Conservation (phyloP, 768 basidiomycete genomes). For the Tephrocybe rancida region DNA sequence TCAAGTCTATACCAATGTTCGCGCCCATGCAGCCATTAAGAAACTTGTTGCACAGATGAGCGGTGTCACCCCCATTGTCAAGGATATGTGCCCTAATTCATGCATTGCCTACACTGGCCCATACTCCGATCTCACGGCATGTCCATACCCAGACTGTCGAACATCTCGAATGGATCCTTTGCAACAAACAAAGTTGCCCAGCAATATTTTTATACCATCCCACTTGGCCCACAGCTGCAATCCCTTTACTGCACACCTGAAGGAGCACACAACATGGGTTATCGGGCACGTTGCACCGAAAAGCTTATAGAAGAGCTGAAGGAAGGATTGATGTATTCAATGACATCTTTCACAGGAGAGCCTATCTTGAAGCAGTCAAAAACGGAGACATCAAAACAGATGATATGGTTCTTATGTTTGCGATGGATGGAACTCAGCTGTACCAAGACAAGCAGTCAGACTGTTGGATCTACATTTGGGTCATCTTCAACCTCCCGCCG, state of each 20-base stretch:
- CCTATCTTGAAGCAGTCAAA: slow-evolving; percentile 26
- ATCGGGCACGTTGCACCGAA: slow-evolving; percentile 23
- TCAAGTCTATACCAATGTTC: not conserved
- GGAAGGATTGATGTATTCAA: slow-evolving; percentile 17
- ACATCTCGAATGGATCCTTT: too few species aligned
- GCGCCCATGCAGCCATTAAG: slow-evolving; percentile 4
- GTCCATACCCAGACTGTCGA: slow-evolving; percentile 11
- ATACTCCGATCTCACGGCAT: slow-evolving; percentile 22
- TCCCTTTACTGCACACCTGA: slow-evolving; percentile 25
- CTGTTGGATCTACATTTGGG: slow-evolving; percentile 3
- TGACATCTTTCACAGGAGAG: slow-evolving; percentile 31
- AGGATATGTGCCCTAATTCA: slow-evolving; percentile 41
- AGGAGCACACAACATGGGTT: slow-evolving; percentile 25
- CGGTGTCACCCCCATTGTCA: slow-evolving; percentile 29
- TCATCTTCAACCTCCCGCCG: not conserved
- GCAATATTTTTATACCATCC: slow-evolving; percentile 38
- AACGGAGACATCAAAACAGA: slow-evolving; percentile 24
- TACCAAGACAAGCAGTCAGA: not conserved
- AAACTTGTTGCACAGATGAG: slow-evolving; percentile 20
- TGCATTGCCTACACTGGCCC: slow-evolving; percentile 42
- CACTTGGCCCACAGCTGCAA: slow-evolving; percentile 44
- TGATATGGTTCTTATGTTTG: slow-evolving; percentile 36
- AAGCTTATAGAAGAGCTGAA: slow-evolving; percentile 20
- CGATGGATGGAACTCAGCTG: slow-evolving; percentile 15
- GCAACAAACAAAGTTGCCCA: slow-evolving; percentile 13